A percentile compares a stretch with the other conserved stretches of the same genome.
Conservation (phyloP, 148 eudicot species). For the Chenopodium suecicum region DNA sequence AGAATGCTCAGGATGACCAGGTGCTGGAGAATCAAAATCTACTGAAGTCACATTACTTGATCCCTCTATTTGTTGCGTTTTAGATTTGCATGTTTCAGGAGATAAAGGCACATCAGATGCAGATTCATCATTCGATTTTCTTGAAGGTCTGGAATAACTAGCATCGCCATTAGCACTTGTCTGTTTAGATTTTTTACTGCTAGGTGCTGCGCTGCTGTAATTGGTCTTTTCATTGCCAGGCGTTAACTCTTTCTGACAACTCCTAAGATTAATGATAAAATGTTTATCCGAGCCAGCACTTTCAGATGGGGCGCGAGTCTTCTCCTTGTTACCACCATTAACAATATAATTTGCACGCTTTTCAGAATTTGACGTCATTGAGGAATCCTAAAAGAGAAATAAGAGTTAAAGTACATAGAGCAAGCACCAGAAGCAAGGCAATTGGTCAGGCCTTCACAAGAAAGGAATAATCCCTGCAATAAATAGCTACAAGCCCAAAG, state of each 20-base stretch:
- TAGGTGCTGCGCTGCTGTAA: slow-evolving; percentile 4
- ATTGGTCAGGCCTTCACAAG: not conserved
- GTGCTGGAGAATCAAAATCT: slow-evolving; percentile 6
- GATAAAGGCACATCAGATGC: slow-evolving; percentile 23
- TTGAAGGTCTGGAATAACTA: slow-evolving; percentile 14
- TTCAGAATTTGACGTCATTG: slow-evolving; percentile 24
- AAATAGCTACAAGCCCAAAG: not conserved
- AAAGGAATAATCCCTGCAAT: not conserved
- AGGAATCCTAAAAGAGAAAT: slow-evolving; percentile 34
- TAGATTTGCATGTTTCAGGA: slow-evolving; percentile 20
- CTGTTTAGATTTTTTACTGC: slow-evolving; percentile 24
- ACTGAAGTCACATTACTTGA: slow-evolving; percentile 6
- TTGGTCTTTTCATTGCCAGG: slow-evolving; percentile 28
- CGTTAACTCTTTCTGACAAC: slow-evolving; percentile 21
- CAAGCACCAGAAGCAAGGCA: not conserved
- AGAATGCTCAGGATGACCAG: slow-evolving; percentile 13
- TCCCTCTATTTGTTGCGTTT: slow-evolving; percentile 10
- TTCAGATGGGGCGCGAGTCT: slow-evolving; percentile 11
- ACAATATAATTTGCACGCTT: slow-evolving; percentile 8
- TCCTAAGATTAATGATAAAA: slow-evolving; percentile 9
- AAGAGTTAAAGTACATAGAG: not conserved
- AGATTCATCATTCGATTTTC: slow-evolving; percentile 33
- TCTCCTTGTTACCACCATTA: slow-evolving; percentile 23
- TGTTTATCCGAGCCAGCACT: slow-evolving; percentile 2
- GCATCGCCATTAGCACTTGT: slow-evolving; percentile 2